A percentile compares a stretch with the other conserved stretches of the same genome.
Conservation (phyloP, 2,329 filamentous ascomycete genomes). For the Fusarium avenaceum region DNA sequence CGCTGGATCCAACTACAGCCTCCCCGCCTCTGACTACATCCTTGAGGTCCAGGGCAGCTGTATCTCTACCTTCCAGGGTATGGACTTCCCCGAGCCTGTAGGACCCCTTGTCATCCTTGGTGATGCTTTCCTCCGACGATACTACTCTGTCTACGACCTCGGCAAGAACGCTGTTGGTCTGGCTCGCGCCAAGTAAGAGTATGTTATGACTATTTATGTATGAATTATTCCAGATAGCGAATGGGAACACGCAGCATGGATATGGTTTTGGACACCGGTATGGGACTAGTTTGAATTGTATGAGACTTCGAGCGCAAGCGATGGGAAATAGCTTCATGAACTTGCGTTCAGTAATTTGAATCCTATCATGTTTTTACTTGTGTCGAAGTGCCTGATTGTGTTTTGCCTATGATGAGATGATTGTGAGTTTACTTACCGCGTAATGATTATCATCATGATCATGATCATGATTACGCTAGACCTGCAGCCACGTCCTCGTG, state of each 20-base stretch:
- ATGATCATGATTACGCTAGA: slow-evolving; percentile 34
- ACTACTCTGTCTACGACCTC: slow-evolving; percentile 97
- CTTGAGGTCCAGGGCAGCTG: slow-evolving; percentile 95
- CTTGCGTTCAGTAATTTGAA: slow-evolving; percentile 46
- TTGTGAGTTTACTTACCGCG: neutral
- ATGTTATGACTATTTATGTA: slow-evolving; percentile 23
- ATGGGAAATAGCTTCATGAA: slow-evolving; percentile 28
- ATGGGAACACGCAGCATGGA: slow-evolving; percentile 39
- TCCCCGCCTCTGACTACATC: slow-evolving; percentile 91
- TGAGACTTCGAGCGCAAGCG: slow-evolving; percentile 17
- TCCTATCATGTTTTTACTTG: slow-evolving; percentile 23
- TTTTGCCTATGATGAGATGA: slow-evolving; percentile 14
- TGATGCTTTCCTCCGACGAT: slow-evolving; percentile 85
- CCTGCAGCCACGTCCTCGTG: slow-evolving; percentile 31
- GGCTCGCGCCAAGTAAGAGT: slow-evolving; percentile 78
- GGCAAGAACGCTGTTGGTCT: slow-evolving; percentile 90
- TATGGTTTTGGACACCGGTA: slow-evolving; percentile 34
- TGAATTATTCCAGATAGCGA: slow-evolving; percentile 39
- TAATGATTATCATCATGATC: slow-evolving; percentile 19
- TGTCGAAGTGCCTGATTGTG: slow-evolving; percentile 3
- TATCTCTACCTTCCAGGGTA: slow-evolving; percentile 97
- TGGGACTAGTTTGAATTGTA: slow-evolving; percentile 41
- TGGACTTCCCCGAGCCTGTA: slow-evolving; percentile 89
- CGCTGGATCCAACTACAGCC: slow-evolving; percentile 92
- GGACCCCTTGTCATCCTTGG: slow-evolving; percentile 96